These are phyloP conservation scores for Leccinum ochraceum DNA, from an alignment of 768 basidiomycete species.

Conservation along the genomic window DNA sequence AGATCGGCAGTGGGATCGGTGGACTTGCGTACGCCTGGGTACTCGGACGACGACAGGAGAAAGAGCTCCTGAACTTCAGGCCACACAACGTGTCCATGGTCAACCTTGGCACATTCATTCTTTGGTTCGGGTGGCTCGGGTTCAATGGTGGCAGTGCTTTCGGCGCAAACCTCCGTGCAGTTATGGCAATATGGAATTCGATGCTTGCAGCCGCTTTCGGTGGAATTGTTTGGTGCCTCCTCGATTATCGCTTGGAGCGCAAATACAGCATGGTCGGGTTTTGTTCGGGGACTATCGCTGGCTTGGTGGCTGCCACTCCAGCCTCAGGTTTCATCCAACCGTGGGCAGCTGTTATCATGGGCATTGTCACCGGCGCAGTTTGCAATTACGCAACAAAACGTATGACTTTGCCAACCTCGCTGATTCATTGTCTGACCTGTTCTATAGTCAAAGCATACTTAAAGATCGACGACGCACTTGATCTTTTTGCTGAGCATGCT, in stretches of 20 bases:
- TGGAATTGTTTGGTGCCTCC: conserved; percentile 79
- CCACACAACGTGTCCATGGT: conserved; percentile 88
- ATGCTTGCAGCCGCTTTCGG: conserved; percentile 84
- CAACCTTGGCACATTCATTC: conserved; percentile 78
- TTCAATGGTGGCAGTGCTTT: conserved; percentile 92
- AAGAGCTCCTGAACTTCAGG: conserved; percentile 74
- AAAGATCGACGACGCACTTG: conserved; percentile 83
- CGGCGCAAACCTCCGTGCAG: conserved; percentile 83
- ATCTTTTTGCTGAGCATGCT: conserved; percentile 91
- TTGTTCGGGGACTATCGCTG: conserved; percentile 86
- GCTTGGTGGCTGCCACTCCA: conserved; percentile 87
- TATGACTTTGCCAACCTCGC: conserved; percentile 33
- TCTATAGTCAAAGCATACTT: conserved; percentile 64
- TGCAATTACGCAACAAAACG: conserved; percentile 88
- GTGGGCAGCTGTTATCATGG: conserved; percentile 77
- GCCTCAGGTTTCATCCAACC: conserved; percentile 79
- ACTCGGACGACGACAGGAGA: conserved; percentile 76
- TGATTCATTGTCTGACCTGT: conserved; percentile 13
- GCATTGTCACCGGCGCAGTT: conserved; percentile 66
- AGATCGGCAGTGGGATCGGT: conserved; percentile 82
- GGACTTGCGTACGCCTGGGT: conserved; percentile 88
- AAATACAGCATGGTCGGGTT: conserved; percentile 92
- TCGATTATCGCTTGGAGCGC: conserved; percentile 77
- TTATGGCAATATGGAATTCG: conserved; percentile 86
- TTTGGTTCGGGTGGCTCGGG: conserved; percentile 89